Evolutionary conservation across 176 grass and related monocot species (phyloP).

Genomic region (Ensete glaucum): DNA sequence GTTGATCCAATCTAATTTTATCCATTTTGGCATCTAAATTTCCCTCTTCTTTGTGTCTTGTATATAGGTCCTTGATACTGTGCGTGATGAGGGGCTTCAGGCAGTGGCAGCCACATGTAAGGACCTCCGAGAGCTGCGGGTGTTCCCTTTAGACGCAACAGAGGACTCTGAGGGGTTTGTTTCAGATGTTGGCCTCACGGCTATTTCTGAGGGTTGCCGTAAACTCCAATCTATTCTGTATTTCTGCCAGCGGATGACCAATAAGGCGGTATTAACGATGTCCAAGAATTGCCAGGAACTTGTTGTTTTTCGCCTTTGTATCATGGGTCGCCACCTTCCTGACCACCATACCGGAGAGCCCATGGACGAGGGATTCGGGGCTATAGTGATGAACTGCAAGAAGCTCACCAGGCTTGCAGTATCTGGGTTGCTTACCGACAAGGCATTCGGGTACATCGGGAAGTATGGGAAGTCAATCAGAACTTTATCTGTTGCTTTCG

Average conservation of each 20-base stretch:
- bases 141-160: conserved; percentile 2
- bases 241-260: conserved; percentile 16
- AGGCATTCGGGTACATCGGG: conserved; percentile 10
- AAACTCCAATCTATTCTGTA: conserved; percentile 14
- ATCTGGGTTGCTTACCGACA: conserved; percentile 11
- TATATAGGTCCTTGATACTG: conserved; percentile 10
- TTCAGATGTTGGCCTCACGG: conserved; percentile 3
- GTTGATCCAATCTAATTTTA: background rate
- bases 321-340: conserved; percentile 5
- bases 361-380: conserved; percentile 19
- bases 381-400: conserved; percentile 21
- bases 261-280: background rate
- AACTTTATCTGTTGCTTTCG: conserved; percentile 10
- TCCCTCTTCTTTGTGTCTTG: background rate
- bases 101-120: conserved; percentile 8
- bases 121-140: conserved; percentile 9
- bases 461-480: conserved; percentile 9
- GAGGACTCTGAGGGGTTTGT: conserved; percentile 14
- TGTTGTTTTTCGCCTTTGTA: conserved; percentile 16
- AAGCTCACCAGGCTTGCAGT: conserved; percentile 13
- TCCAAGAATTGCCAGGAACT: conserved; percentile 22
- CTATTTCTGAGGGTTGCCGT: conserved; percentile 18
- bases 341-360: conserved; percentile 1
- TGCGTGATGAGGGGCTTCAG: conserved; percentile 10
- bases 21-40: background rate